A percentile compares a stretch with the other conserved stretches of the same genome.
phyloP scores from a whole-genome alignment of 2,329 filamentous ascomycete species.

The Penicillium sp. region DNA sequence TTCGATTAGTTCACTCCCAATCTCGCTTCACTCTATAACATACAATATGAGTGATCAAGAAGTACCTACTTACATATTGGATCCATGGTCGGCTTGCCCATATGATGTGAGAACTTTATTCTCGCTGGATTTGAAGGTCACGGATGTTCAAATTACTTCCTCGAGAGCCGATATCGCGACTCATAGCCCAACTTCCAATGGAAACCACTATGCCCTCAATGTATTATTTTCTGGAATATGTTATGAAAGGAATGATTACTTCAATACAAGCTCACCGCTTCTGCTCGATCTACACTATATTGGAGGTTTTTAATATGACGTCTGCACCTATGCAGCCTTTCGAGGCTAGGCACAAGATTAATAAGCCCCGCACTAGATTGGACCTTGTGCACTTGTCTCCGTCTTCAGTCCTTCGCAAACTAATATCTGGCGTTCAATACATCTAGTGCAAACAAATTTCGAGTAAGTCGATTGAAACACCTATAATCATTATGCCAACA shows the following conservation, averaged over 20 bases:
- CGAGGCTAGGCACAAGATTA: slow-evolving; percentile 9
- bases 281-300: neutral
- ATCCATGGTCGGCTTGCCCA: neutral
- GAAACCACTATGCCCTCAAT: too few species aligned
- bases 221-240: too few species aligned
- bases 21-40: too few species aligned
- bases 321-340: neutral
- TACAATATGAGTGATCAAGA: too few species aligned
- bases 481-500: too few species aligned
- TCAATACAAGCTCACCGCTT: too few species aligned
- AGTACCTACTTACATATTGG: neutral
- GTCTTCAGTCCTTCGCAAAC: neutral
- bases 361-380: slow-evolving; percentile 20
- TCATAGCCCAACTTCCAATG: neutral
- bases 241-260: too few species aligned
- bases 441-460: neutral
- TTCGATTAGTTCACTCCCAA: neutral
- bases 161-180: neutral
- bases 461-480: neutral
- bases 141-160: neutral
- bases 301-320: neutral
- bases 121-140: neutral
- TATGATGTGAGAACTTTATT: neutral
- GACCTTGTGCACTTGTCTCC: neutral
- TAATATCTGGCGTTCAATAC: neutral